These are phyloP conservation scores for Neurospora intermedia DNA, from an alignment of 495 filamentous ascomycete species.

Conservation along the genomic window DNA sequence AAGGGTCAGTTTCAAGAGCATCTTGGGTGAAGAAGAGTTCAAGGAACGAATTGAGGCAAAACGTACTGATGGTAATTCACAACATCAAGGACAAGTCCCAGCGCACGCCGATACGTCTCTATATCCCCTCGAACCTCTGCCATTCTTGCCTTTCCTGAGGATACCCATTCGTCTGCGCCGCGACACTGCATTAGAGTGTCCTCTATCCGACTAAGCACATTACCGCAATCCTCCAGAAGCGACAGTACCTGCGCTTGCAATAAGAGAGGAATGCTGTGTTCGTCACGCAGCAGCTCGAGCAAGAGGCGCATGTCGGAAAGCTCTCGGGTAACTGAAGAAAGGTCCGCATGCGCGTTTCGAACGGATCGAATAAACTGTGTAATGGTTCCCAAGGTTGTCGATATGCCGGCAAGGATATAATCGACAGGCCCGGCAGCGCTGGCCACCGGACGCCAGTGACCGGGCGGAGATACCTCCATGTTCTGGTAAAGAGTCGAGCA, in stretches of 20 bases:
- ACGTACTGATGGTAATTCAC: slow-evolving; percentile 8
- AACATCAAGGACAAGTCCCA: slow-evolving; percentile 15
- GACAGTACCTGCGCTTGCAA: slow-evolving; percentile 12
- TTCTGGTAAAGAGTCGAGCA: background rate
- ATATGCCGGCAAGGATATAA: slow-evolving; percentile 15
- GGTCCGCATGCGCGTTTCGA: slow-evolving; percentile 17
- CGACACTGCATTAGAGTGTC: slow-evolving; percentile 8
- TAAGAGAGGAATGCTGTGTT: slow-evolving; percentile 9
- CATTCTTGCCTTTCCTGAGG: slow-evolving; percentile 6
- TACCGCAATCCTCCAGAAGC: slow-evolving; percentile 13
- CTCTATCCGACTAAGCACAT: slow-evolving; percentile 11
- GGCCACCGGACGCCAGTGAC: background rate
- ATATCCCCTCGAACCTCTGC: slow-evolving; percentile 6
- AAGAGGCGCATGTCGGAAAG: slow-evolving; percentile 21
- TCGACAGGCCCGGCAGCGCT: slow-evolving; percentile 12
- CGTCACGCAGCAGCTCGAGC: slow-evolving; percentile 18
- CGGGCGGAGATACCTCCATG: background rate
- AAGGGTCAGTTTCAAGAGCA: background rate
- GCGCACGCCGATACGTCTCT: slow-evolving; percentile 8
- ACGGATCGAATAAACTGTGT: slow-evolving; percentile 21
- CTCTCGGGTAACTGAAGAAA: slow-evolving; percentile 19
- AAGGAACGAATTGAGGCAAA: background rate
- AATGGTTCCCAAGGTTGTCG: slow-evolving; percentile 17
- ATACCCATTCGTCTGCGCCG: slow-evolving; percentile 11
- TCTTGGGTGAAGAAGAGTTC: background rate